Evolutionary conservation across 2,329 filamentous ascomycete species (phyloP).

Genomic region (Aspergillus transmontanensis): DNA sequence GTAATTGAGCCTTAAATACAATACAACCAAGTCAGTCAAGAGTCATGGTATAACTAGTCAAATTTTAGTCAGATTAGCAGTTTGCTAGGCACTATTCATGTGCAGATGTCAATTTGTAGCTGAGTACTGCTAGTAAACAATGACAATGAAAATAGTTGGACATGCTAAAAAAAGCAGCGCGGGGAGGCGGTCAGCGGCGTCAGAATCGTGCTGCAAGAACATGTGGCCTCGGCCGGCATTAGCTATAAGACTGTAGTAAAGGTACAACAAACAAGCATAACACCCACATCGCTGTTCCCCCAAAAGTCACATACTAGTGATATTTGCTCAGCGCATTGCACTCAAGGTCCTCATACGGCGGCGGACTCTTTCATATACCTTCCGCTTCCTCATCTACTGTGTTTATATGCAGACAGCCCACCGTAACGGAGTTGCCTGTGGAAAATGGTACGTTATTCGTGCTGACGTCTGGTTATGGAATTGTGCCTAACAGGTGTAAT

Average conservation of each 20-base stretch:
- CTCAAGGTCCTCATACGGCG: not conserved
- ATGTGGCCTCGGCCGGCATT: slow-evolving; percentile 32
- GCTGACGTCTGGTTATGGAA: not conserved
- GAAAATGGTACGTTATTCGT: slow-evolving; percentile 14
- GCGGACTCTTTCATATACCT: not conserved
- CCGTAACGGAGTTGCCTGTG: not conserved
- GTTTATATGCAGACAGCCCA: not conserved
- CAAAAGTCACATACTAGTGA: not conserved
- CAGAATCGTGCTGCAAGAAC: slow-evolving; percentile 34
- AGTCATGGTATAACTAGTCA: not conserved
- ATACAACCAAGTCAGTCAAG: not conserved
- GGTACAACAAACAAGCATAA: not conserved
- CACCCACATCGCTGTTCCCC: not conserved
- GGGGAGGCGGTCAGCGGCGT: slow-evolving; percentile 39
- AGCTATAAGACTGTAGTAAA: slow-evolving; percentile 4
- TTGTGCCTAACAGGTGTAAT: not conserved
- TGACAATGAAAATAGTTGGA: not conserved
- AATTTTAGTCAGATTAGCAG: not conserved
- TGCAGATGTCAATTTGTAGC: not conserved
- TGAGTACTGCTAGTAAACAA: not conserved
- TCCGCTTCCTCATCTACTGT: not conserved
- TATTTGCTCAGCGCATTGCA: not conserved
- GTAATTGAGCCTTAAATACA: not conserved
- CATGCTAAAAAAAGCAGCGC: not conserved
- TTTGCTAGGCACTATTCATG: not conserved